Evolutionary conservation across 306 rosid genomes (phyloP), one percentile per base, ranked within the genome.

Genomic region (Bauhinia variegata): DNA sequence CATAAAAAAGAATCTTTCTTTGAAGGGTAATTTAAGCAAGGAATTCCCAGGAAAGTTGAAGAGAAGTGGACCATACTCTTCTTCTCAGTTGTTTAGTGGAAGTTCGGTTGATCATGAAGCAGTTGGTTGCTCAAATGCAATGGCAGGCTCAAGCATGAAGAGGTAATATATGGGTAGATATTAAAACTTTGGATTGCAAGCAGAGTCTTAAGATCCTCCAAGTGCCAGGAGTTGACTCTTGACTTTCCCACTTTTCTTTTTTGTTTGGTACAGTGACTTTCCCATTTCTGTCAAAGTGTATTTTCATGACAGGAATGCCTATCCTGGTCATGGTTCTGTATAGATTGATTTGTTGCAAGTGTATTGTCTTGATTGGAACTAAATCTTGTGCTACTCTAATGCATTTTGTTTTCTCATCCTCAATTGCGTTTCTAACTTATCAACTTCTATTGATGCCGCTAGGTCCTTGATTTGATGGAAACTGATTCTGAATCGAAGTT

Each of bases 31-130:
- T 60, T 28, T 77, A 36, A 69, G 79, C 73, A 87, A 84, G 71
- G 95, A 84, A 65, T 79, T 86, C 75, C 84, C 87, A 5, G 92
- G 92, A 15, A 89, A 84, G 83, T 79, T 74, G 64, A 87, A 31
- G 59, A 87, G 77, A 71, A 78, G 74, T 15, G 86, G 81, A 16
- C 47, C 78, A 11, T 72, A 30, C 67, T 78, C 88, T 70, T 78
- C 88, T 52, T 83, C 89, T 2, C 87, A 78, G 33, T 73, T 78
- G 30, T 82, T 75, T 41, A 68, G 57, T 63, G 85, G 76, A 66
- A 89, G 66, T 54, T 76, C 89, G 5, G 80, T 63, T 31, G 87
- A 87, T 52, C 80, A 76, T 47, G 85, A 81, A 65, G 71, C 76
- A 16, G 80, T 66, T 77, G 87, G 80, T 68, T 84, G 80, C 83